Base-by-base conservation (phyloP, 192 early-diverging fungal genomes). In the Coemansia sp. region DNA sequence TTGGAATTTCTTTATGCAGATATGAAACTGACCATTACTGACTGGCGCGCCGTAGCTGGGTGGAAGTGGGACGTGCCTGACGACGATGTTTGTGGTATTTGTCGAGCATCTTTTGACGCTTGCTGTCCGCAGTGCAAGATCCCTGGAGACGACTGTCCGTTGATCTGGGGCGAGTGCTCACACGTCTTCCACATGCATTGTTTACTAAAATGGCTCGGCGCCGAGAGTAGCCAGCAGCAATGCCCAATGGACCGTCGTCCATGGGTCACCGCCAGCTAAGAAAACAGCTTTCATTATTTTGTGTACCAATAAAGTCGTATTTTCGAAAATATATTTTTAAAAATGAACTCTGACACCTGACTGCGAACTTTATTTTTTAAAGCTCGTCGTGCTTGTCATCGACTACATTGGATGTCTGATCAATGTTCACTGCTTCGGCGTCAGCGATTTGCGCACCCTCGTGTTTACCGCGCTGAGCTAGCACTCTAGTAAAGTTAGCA, bases 151-250 rank as follows among this genome's bases (percentile, higher is more conserved):
- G 89, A 93, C 59, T 95, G 94, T 59, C 90, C 94, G 10, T 67
- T 94, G 39, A 85, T 95, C 32, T 92, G 90, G 91, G 96, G 96
- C 64, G 87, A 94, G 61, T 98, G 96, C 83, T 86, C 80, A 29
- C 96, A 98, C 68, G 89, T 89, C 6, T 98, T 98, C 75, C 96
- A 98, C 75, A 87, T 96, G 86, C 96, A 98, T 75, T 98, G 96
- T 64, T 79, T 98, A 22, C 71, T 87, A 43, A 94, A 92, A 44
- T 94, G 93, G 93, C 78, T 92, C 37, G 72, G 84, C 22, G 83
- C 88, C 15, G 88, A 93, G 32, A 81, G 75, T 16, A 91, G 88
- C 58, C 86, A 87, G 44, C 86, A 89, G 53, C 89, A 85, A 27
- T 98, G 96, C 73, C 96, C 96, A 6, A 88, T 96, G 91, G 95